phyloP scores from a whole-genome alignment of 768 basidiomycete genomes.

The Boletus huronensis region DNA sequence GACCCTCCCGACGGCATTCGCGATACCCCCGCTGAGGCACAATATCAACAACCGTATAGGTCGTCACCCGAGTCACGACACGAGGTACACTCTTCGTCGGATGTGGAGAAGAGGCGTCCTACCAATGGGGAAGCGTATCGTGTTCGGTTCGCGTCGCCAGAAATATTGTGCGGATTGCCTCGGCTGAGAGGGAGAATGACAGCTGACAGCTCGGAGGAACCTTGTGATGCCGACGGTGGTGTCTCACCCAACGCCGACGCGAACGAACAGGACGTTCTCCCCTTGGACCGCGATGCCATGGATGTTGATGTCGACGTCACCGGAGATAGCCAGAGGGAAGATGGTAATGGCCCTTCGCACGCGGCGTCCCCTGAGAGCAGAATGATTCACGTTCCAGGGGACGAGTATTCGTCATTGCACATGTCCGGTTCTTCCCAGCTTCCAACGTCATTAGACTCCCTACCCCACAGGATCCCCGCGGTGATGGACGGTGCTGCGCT shows the following conservation, averaged over 20 bases:
- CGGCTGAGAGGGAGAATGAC: slow-evolving; percentile 6
- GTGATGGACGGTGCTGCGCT: neutral
- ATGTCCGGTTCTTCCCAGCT: neutral
- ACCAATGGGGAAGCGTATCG: slow-evolving; percentile 16
- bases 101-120: slow-evolving; percentile 12
- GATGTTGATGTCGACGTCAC: slow-evolving; percentile 15
- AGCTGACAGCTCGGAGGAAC: slow-evolving; percentile 1
- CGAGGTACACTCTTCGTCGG: neutral
- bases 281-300: slow-evolving; percentile 17
- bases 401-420: neutral
- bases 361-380: neutral
- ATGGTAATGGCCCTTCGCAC: neutral
- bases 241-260: neutral
- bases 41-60: slow-evolving; percentile 15
- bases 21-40: slow-evolving; percentile 25
- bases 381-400: neutral
- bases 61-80: slow-evolving; percentile 14
- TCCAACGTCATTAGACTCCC: neutral
- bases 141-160: slow-evolving; percentile 34
- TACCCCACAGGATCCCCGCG: neutral
- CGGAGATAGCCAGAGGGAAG: slow-evolving; percentile 2
- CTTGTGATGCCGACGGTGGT: neutral
- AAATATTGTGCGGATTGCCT: slow-evolving; percentile 18
- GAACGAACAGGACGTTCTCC: neutral
- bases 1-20: slow-evolving; percentile 13